Conservation (phyloP, 352 stramenopile genomes). For the Aphanomyces euteiches region DNA sequence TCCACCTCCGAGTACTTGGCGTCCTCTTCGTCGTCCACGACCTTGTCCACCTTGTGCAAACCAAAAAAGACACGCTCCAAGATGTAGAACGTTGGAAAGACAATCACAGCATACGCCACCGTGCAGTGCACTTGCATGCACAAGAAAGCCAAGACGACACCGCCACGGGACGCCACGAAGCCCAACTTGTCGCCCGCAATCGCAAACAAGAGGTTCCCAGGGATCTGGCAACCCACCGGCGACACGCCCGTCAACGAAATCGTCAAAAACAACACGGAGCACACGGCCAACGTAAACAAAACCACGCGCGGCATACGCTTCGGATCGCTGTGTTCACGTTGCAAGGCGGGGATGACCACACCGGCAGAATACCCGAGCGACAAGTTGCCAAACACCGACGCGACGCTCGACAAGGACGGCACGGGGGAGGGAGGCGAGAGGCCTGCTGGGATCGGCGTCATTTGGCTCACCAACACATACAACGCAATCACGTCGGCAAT, state of each 20-base stretch:
- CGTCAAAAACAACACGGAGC: slow-evolving; percentile 31
- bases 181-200: slow-evolving; percentile 32
- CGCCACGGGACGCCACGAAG: slow-evolving; percentile 19
- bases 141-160: slow-evolving; percentile 31
- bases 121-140: slow-evolving; percentile 34
- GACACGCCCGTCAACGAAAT: slow-evolving; percentile 29
- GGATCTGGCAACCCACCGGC: slow-evolving; percentile 33
- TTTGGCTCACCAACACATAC: slow-evolving; percentile 25
- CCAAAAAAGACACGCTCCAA: slow-evolving; percentile 34
- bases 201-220: slow-evolving; percentile 35
- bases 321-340: slow-evolving; percentile 31
- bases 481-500: slow-evolving; percentile 32
- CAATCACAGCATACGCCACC: slow-evolving; percentile 33
- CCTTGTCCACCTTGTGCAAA: slow-evolving; percentile 27
- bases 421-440: slow-evolving; percentile 11
- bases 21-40: neutral
- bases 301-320: slow-evolving; percentile 34
- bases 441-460: slow-evolving; percentile 23
- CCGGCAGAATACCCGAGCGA: slow-evolving; percentile 32
- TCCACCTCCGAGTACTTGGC: neutral
- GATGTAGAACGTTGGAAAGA: slow-evolving; percentile 34
- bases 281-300: slow-evolving; percentile 29
- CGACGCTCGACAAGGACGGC: slow-evolving; percentile 29
- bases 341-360: slow-evolving; percentile 32
- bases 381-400: slow-evolving; percentile 33